phyloP scores from a whole-genome alignment of 2,329 filamentous ascomycete genomes.

The Talaromyces sp. region DNA sequence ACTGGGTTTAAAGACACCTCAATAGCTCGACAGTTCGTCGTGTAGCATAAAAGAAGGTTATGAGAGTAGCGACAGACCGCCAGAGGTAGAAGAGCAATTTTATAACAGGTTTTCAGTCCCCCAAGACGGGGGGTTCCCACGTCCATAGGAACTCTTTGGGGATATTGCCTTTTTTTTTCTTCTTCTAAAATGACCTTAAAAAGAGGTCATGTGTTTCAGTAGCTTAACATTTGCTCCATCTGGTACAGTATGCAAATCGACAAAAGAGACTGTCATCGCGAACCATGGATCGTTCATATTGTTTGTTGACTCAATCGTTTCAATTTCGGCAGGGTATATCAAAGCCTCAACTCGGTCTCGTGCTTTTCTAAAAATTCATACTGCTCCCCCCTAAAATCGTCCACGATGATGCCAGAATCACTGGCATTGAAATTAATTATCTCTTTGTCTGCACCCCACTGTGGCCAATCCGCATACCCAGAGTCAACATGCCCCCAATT shows the following conservation, averaged over 20 bases:
- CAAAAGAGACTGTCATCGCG: not conserved
- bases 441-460: conserved; percentile 48
- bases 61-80: not conserved
- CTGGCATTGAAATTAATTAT: conserved; percentile 47
- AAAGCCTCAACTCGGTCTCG: not conserved
- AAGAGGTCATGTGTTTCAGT: not conserved
- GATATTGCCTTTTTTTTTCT: not conserved
- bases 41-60: not conserved
- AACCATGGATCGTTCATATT: not conserved
- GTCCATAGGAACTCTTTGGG: not conserved
- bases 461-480: conserved; percentile 47
- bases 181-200: not conserved
- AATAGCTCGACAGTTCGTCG: not conserved
- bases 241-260: not conserved
- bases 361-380: conserved; percentile 30
- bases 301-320: not conserved
- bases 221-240: not conserved
- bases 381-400: conserved; percentile 45
- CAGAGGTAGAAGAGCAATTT: not conserved
- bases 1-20: not conserved
- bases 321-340: not conserved
- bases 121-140: not conserved
- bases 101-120: not conserved
- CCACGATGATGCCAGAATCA: conserved; percentile 34
- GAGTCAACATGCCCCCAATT: conserved; percentile 24